Base-by-base conservation (phyloP, 768 basidiomycete genomes). In the Suillus alpinus region DNA sequence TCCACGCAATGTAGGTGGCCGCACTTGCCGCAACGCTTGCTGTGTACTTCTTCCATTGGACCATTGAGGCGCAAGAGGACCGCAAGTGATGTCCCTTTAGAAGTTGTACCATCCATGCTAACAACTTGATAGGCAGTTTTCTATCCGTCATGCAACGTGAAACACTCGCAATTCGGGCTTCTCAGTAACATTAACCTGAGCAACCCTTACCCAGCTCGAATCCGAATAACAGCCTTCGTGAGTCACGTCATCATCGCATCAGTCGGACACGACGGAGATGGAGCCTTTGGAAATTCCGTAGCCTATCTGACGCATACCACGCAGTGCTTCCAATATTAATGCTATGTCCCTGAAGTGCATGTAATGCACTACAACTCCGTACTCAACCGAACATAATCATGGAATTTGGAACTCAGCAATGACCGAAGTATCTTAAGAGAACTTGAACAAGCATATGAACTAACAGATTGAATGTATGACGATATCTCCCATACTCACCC, bases 161-260 rank as follows among this genome's bases (percentile, higher is more conserved):
- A 55, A 55, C 53, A 37, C 36, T 53, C 37, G 36, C 14, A 26
- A 37, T 16, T 37, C 52, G 36, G 52, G 23, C 34, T 53, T 53
- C 23, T 53, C 34, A 23, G 34, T 23, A 53, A 18, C 52, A 4
- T 55, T 6, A 39, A 39, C 23, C 10, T 32, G 18, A 39, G 13
- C 6, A 39, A 26, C 53, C 53, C 53, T 55, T 55, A 55, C 53
- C 53, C 53, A 55, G 23, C 53, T 39, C 37, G 18, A 23, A 26
- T 26, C 23, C 23, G 36, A 23, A 39, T 55, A 55, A 55, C 8
- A 39, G 23, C 14, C 26, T 39, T 26, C 29, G 18, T 50, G 31
- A 49, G 49, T n/a, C 31, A 32, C 32, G 49, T 50, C 36, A 39
- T 39, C 36, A 26, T 23, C 46, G 31, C 46, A 47, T 47, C 47